Base-by-base conservation (phyloP, 306 rosid genomes). In the Ceratonia siliqua region DNA sequence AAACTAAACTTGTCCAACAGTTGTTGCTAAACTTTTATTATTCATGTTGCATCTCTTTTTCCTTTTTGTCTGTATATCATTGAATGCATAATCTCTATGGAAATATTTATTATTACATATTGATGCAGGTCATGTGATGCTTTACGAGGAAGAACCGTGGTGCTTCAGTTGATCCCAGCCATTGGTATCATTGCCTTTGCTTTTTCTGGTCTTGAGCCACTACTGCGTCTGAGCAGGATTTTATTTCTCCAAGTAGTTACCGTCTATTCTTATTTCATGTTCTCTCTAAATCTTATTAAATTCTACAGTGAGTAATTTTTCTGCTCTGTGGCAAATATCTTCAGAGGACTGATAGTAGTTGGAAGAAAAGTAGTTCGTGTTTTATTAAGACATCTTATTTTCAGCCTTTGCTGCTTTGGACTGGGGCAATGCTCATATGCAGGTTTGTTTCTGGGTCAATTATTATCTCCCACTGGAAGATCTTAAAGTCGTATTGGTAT, bases 331-430 rank as follows among this genome's bases (percentile, higher is more conserved):
- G 25, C 18, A 54, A 75, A 30, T 73, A 53, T 54, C 64, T 83
- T 82, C 93, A 94, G 99, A 85, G 87, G 61, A 76, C 81, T 41
- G 99, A 92, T 72, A 87, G 79, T 74, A 90, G 82, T 66, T 92
- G 99, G 99, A 92, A 83, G 80, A 90, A 89, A 84, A 94, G 99
- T 85, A 85, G 81, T 54, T 84, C 93, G 0, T 69, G 62, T 77
- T 77, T 83, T 67, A 79, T 83, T 58, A 83, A 83, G 87, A 81
- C 89, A 53, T 89, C 96, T 54, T 95, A 88, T 66, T 72, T 95
- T 76, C 97, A 83, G 89, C 99, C 99, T 49, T 71, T 95, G 81
- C 85, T 95, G 77, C 88, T 92, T 20, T 95, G 98, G 99, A 74
- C 82, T 38, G 99, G 96, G 81, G 93, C 89, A 28, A 86, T 84